A percentile compares a stretch with the other conserved stretches of the same genome.
These are phyloP conservation scores for Hondaea fermentalgiana DNA, from an alignment of 108 stramenopile species.

Conservation along the genomic window DNA sequence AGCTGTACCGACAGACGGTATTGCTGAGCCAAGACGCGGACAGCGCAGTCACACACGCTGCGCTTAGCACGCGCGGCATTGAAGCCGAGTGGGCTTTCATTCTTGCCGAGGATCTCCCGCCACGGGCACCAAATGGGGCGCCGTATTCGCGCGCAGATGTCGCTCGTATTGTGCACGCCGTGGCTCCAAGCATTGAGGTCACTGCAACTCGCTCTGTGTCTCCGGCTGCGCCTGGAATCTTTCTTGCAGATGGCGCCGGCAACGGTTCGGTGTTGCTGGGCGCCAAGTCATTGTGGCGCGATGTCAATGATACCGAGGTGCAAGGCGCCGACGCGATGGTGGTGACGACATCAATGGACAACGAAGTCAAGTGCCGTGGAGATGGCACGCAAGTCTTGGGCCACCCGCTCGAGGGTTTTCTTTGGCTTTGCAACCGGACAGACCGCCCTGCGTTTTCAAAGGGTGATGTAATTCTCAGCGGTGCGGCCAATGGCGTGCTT, in stretches of 20 bases:
- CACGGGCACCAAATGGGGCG: background rate
- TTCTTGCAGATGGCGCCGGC: background rate
- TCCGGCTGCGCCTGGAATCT: background rate
- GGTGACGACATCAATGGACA: background rate
- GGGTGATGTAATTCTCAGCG: background rate
- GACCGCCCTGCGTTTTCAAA: background rate
- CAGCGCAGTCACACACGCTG: background rate
- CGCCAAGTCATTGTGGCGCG: background rate
- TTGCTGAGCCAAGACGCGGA: background rate
- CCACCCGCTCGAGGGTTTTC: background rate
- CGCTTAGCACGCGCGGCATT: background rate
- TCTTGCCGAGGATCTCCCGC: background rate
- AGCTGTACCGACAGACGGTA: background rate
- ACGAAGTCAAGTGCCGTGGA: background rate
- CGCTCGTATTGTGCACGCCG: background rate
- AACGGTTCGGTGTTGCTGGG: background rate
- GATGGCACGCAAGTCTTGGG: background rate
- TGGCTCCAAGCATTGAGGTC: background rate
- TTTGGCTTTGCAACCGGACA: background rate
- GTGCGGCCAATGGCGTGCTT: background rate
- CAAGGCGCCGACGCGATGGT: background rate
- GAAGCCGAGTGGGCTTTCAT: background rate
- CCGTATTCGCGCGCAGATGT: background rate
- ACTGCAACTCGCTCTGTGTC: background rate
- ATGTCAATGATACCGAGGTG: background rate